Percentiles rank a stretch among this genome's conserved stretches.
phyloP scores from a whole-genome alignment of 73 alveolate species.

The Tetrahymena thermophila region DNA sequence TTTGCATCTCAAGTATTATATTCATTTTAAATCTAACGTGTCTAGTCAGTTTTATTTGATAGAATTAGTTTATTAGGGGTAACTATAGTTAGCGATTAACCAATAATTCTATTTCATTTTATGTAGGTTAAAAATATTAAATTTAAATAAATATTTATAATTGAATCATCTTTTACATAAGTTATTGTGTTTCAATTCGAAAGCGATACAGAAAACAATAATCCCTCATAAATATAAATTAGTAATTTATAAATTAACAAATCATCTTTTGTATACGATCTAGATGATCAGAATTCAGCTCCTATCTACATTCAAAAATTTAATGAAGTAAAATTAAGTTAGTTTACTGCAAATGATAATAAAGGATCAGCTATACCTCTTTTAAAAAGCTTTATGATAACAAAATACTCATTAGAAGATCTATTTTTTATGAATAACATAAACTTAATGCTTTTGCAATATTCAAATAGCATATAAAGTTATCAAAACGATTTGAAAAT shows the following conservation, averaged over 20 bases:
- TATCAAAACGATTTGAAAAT: background rate
- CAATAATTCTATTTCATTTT: background rate
- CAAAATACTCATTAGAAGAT: background rate
- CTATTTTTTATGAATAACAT: too few relatives aligned
- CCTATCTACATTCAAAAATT: background rate
- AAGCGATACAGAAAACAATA: background rate
- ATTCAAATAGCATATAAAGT: background rate
- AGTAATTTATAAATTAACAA: background rate
- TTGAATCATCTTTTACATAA: background rate
- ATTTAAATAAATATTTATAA: background rate
- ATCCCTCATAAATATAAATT: background rate
- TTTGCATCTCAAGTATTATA: background rate
- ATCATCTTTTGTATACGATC: background rate
- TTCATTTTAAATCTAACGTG: background rate
- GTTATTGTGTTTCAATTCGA: background rate
- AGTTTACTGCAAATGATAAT: background rate
- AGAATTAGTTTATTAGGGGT: background rate
- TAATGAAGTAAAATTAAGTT: background rate
- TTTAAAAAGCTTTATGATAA: background rate
- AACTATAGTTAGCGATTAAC: background rate
- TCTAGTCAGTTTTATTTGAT: background rate
- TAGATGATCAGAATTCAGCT: background rate
- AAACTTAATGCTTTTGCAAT: background rate
- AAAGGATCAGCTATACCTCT: background rate
- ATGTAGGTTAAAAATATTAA: background rate